These are phyloP conservation scores for Mangifera indica DNA, from an alignment of 345 rosid species.

Conservation along the genomic window DNA sequence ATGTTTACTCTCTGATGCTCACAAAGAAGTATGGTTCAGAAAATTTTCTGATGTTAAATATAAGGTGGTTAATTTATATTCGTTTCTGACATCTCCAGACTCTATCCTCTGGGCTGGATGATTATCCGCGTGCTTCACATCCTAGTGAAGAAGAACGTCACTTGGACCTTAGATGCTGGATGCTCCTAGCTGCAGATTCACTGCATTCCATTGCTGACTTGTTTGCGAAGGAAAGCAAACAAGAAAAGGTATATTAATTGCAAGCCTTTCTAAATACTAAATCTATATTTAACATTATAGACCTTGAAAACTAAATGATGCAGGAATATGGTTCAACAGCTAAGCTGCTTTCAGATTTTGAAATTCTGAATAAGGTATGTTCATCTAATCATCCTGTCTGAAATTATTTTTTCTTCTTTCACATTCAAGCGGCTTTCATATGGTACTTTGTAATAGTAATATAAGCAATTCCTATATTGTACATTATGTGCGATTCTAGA, in stretches of 20 bases:
- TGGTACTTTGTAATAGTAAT: neutral
- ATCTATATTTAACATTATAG: slow-evolving; percentile 6
- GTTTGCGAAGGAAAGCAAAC: slow-evolving; percentile 35
- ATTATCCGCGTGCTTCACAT: slow-evolving; percentile 95
- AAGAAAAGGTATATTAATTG: slow-evolving; percentile 42
- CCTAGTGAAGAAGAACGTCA: slow-evolving; percentile 88
- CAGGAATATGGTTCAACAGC: slow-evolving; percentile 64
- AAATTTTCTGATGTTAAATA: neutral
- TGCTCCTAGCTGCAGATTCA: slow-evolving; percentile 90
- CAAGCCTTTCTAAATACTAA: neutral
- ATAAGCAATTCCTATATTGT: neutral
- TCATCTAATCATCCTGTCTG: slow-evolving; percentile 1
- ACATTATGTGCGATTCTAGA: neutral
- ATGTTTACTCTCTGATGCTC: neutral
- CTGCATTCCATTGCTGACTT: slow-evolving; percentile 65
- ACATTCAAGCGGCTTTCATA: slow-evolving; percentile 11
- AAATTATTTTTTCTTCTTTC: slow-evolving; percentile 7
- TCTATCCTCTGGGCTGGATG: slow-evolving; percentile 83
- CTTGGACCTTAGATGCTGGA: slow-evolving; percentile 95
- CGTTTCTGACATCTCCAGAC: slow-evolving; percentile 43
- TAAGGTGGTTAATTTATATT: slow-evolving; percentile 13
- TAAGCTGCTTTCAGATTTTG: slow-evolving; percentile 75
- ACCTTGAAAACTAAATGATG: slow-evolving; percentile 27
- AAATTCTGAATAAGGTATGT: slow-evolving; percentile 71
- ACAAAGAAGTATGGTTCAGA: too few relatives aligned